These are phyloP conservation scores for Aspergillus fijiensis DNA, from an alignment of 2,329 filamentous ascomycete species.

Conservation along the genomic window DNA sequence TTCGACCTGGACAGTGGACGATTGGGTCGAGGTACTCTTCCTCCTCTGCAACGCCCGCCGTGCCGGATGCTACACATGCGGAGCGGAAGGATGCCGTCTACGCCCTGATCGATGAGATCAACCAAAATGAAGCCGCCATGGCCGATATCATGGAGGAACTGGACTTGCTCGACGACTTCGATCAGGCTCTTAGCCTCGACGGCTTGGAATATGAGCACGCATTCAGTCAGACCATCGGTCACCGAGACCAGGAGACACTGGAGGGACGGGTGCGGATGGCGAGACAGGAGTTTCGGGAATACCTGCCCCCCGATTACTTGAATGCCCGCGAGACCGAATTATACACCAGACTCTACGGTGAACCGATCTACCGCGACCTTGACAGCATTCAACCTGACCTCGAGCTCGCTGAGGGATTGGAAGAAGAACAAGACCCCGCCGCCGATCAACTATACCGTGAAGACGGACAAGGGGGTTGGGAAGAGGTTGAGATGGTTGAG, in stretches of 20 bases:
- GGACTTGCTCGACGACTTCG: slow-evolving; percentile 30
- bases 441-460: slow-evolving; percentile 37
- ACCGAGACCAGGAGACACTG: slow-evolving; percentile 33
- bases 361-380: slow-evolving; percentile 76
- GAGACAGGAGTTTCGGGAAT: slow-evolving; percentile 73
- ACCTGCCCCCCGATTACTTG: slow-evolving; percentile 69
- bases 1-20: slow-evolving; percentile 9
- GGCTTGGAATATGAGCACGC: slow-evolving; percentile 29
- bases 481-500: neutral
- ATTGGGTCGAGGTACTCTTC: slow-evolving; percentile 25
- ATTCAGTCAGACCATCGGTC: slow-evolving; percentile 30
- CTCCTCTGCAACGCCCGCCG: slow-evolving; percentile 23
- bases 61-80: slow-evolving; percentile 14
- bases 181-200: slow-evolving; percentile 23
- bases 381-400: slow-evolving; percentile 37
- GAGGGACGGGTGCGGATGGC: slow-evolving; percentile 62
- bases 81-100: slow-evolving; percentile 34
- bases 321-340: slow-evolving; percentile 68
- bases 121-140: slow-evolving; percentile 36
- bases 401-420: slow-evolving; percentile 28
- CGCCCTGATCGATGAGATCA: slow-evolving; percentile 39
- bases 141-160: slow-evolving; percentile 37
- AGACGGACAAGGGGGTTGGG: slow-evolving; percentile 32
- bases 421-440: slow-evolving; percentile 28
- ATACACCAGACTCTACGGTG: slow-evolving; percentile 79